Percentiles rank a stretch among this genome's conserved stretches.
These are phyloP conservation scores for Diutina ranongensis DNA, from an alignment of 1,139 yeast genomes.

Conservation along the genomic window DNA sequence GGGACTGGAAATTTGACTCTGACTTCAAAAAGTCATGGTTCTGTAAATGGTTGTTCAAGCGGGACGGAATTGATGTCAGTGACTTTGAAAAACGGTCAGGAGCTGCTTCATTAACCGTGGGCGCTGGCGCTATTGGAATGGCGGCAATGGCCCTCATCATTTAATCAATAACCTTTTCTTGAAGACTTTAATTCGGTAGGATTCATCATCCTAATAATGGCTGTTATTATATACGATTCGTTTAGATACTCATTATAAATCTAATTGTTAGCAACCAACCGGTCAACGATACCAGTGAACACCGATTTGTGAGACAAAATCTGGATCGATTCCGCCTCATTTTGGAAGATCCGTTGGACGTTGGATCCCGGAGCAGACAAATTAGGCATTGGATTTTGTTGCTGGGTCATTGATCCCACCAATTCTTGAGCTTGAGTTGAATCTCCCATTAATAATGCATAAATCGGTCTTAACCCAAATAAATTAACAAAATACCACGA, in stretches of 20 bases:
- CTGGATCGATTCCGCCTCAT: conserved; percentile 70
- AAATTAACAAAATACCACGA: conserved; percentile 96
- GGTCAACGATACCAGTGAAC: conserved; percentile 52
- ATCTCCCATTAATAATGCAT: conserved; percentile 58
- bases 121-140: not conserved
- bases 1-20: too few species aligned
- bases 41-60: not conserved
- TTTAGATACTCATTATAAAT: not conserved
- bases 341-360: conserved; percentile 47
- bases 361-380: conserved; percentile 49
- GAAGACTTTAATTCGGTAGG: not conserved
- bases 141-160: not conserved
- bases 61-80: not conserved
- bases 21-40: not conserved
- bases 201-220: not conserved
- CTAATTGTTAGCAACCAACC: conserved; percentile 23
- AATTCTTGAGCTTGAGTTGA: conserved; percentile 35
- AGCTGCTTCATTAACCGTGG: not conserved
- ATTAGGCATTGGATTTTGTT: conserved; percentile 27
- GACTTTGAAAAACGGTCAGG: not conserved
- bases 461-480: conserved; percentile 75
- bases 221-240: too few species aligned
- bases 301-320: conserved; percentile 44
- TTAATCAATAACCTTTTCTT: not conserved
- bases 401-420: conserved; percentile 26